These are phyloP conservation scores for Saccharum hybrid DNA, from an alignment of 202 grass and related monocot species.

Conservation along the genomic window DNA sequence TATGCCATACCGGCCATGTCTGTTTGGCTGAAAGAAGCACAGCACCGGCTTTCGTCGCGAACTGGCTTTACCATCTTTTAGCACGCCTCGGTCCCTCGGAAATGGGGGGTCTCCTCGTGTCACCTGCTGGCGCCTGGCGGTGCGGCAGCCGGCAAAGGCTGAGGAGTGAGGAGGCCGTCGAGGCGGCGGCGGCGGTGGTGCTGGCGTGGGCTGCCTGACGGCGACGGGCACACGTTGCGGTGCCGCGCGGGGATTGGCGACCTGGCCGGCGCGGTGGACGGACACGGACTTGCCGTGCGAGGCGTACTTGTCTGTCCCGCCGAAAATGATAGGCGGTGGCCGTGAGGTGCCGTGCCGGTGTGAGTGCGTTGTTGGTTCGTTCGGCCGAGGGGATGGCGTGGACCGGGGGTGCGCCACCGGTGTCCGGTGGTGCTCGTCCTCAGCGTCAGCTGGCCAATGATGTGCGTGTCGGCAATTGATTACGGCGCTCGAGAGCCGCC, in stretches of 20 bases:
- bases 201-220: not conserved
- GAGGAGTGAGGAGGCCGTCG: not conserved
- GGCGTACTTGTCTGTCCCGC: not conserved
- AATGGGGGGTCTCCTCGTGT: not conserved
- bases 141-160: not conserved
- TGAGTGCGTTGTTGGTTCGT: not conserved
- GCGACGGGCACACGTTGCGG: constrained; percentile 5
- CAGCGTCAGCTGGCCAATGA: constrained; percentile 40
- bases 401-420: not conserved
- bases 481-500: constrained; percentile 27
- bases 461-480: constrained; percentile 50
- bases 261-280: constrained; percentile 12
- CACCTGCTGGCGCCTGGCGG: constrained; percentile 13
- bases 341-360: not conserved
- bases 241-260: constrained; percentile 34
- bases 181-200: not conserved
- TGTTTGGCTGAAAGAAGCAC: no score
- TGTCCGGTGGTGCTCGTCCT: not conserved
- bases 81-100: not conserved
- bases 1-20: no score
- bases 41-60: no score
- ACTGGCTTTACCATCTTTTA: not conserved
- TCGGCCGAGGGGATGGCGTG: constrained; percentile 27
- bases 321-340: constrained; percentile 1
- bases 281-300: constrained; percentile 14